Evolutionary conservation across 352 stramenopile species (phyloP), one percentile per base, ranked within the genome.

Genomic region (Phytophthora cryptogea): DNA sequence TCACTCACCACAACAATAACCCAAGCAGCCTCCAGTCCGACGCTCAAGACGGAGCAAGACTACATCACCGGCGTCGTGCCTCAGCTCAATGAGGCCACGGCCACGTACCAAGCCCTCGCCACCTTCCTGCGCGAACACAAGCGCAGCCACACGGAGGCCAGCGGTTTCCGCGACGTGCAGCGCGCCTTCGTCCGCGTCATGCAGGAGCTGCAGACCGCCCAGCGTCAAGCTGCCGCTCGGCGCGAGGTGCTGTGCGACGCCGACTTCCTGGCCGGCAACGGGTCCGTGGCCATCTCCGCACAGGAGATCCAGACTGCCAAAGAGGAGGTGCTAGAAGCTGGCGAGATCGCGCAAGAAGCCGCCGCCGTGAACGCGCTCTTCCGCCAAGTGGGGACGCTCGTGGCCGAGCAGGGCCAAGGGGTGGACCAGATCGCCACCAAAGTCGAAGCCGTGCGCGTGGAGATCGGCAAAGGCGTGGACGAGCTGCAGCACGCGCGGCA

Each of bases 291-390:
- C 7, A 59, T 93, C 27, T 86, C 80, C 10, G 78, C 71, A 2
- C 64, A 86, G 33, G 82, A 94, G 26, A 68, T 94, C 40, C 79
- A 94, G 41, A 70, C 70, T n/a, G 82, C 84, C 0, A 91, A 94
- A 36, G 84, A 92, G 40, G 83, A 90, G 31, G 74, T 89, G n/a
- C 65, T 82, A 13, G 79, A 88, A 51, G 77, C 81, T 10, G 65
- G 80, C 9, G 74, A 88, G 58, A 79, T 94, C 39, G 78, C 71
- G 4, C 51, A 68, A 31, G 84, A 92, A 51, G 80, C 83, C 9
- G 74, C 84, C 16, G 65, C 83, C 13, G 79, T 94, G 14, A 88
- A 88, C 48, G 73, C 83, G 16, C 57, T 90, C 5, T 92, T 92
- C 64, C 80, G 75, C 31, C 66, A 92, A 48, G 80, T 91, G 0